Conservation (phyloP, 2,329 filamentous ascomycete species). For the Colletotrichum chlorophyti region DNA sequence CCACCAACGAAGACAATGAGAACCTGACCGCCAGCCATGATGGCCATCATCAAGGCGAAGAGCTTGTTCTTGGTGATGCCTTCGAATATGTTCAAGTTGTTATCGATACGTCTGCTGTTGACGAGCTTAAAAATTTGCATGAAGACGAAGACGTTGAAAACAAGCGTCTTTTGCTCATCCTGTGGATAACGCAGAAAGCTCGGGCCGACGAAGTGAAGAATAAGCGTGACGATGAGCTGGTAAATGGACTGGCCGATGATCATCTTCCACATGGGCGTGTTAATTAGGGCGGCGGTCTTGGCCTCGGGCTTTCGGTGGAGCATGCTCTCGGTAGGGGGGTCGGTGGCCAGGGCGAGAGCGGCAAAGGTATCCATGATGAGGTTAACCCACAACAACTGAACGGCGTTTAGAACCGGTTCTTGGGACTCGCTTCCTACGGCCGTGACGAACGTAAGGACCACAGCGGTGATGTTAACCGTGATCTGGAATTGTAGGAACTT, state of each 20-base stretch:
- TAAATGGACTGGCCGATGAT: slow-evolving; percentile 83
- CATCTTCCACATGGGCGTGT: slow-evolving; percentile 87
- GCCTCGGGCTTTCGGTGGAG: slow-evolving; percentile 77
- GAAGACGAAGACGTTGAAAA: slow-evolving; percentile 87
- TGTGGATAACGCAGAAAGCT: slow-evolving; percentile 59
- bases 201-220: slow-evolving; percentile 69
- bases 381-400: slow-evolving; percentile 84
- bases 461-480: slow-evolving; percentile 82
- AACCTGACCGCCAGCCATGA: slow-evolving; percentile 76
- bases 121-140: slow-evolving; percentile 84
- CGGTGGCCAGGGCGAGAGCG: slow-evolving; percentile 76
- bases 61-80: slow-evolving; percentile 72
- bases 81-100: slow-evolving; percentile 78
- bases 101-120: slow-evolving; percentile 78
- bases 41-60: slow-evolving; percentile 71
- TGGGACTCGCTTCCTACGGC: slow-evolving; percentile 70
- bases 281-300: slow-evolving; percentile 77
- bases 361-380: slow-evolving; percentile 88
- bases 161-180: slow-evolving; percentile 62
- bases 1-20: slow-evolving; percentile 77
- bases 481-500: slow-evolving; percentile 72
- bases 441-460: slow-evolving; percentile 78
- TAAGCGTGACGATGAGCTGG: slow-evolving; percentile 73
- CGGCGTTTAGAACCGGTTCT: slow-evolving; percentile 75
- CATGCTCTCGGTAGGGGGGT: slow-evolving; percentile 73